A percentile compares a stretch with the other conserved stretches of the same genome.
Conservation (phyloP, 116 monocot genomes). For the Posidonia oceanica region DNA sequence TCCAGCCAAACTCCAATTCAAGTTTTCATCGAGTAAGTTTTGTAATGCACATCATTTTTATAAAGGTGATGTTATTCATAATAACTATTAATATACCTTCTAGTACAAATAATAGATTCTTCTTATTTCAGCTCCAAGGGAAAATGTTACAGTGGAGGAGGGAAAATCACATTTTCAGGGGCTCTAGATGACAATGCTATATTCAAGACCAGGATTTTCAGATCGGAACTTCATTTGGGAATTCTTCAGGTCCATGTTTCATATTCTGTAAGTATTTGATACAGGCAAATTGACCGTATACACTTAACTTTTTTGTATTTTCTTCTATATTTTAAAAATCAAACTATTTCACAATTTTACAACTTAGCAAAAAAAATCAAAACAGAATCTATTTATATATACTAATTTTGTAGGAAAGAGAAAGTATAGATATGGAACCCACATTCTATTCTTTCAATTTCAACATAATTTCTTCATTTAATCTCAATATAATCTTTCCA, state of each 20-base stretch:
- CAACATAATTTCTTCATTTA: too few relatives aligned
- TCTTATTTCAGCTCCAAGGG: constrained; percentile 4
- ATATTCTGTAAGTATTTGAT: constrained; percentile 9
- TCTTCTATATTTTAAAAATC: background rate
- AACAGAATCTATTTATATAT: too few relatives aligned
- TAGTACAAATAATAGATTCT: background rate
- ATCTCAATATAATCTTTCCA: too few relatives aligned
- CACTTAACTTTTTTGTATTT: background rate
- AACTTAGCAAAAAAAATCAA: too few relatives aligned
- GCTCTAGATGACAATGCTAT: constrained; percentile 1
- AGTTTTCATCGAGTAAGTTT: constrained; percentile 4
- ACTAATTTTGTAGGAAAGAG: too few relatives aligned
- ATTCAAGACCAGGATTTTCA: constrained; percentile 7
- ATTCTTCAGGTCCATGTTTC: constrained; percentile 4
- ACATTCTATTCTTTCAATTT: too few relatives aligned
- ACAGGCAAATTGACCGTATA: too few relatives aligned
- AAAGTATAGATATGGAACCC: too few relatives aligned
- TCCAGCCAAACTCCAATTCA: background rate
- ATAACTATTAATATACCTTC: too few relatives aligned
- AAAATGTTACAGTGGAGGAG: constrained; percentile 4
- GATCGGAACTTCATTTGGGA: constrained; percentile 4
- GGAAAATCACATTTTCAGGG: constrained; percentile 1
- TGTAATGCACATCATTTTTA: background rate
- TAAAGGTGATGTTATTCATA: background rate
- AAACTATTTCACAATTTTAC: too few relatives aligned